Base-by-base conservation (phyloP, 2,329 filamentous ascomycete genomes). In the Penicillium sp. region DNA sequence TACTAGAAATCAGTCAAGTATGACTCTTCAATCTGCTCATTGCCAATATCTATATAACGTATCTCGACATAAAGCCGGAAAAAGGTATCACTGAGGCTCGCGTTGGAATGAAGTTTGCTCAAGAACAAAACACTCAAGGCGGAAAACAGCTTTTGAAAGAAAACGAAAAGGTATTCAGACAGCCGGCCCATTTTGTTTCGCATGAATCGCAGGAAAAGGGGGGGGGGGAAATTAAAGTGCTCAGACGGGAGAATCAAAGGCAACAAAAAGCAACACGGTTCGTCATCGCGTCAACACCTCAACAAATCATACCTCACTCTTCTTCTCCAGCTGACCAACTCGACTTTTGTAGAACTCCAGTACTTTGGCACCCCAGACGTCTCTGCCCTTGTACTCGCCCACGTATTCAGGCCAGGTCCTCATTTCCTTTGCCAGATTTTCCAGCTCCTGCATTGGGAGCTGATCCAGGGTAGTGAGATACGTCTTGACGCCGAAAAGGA, bases 401-500 rank as follows among this genome's bases (percentile, higher is more conserved):
- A 81, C 77, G 45, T 78, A 76, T 4, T 78, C 75, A 6, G 80
- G 79, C 80, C 80, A 82, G 26, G 75, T 80, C 42, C 70, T 70
- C 54, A 82, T 75, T 58, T 81, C 79, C n/a, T 70, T 78, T 6
- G 72, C 77, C 26, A 82, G 68, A 45, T 78, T 79, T 33, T 72
- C 68, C 38, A 80, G 62, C 63, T 82, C 79, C 22, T 77, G 70
- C 55, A 74, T 73, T 0, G 74, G 73, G 5, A 82, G 68, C 52
- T 81, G 75, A 4, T 75, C 71, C 6, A 83, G 64, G 0, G 73
- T 73, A 2, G 77, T 75, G 52, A 84, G 70, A 8, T 76, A 77
- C 0, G 82, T 84, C 61, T 80, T 79, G 8, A 83, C 82, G 0
- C 80, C 80, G 63, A 84, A 83, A 4, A 84, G 72, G 1, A 85